Base-by-base conservation (phyloP, 352 stramenopile species). In the Pythium coloratum region DNA sequence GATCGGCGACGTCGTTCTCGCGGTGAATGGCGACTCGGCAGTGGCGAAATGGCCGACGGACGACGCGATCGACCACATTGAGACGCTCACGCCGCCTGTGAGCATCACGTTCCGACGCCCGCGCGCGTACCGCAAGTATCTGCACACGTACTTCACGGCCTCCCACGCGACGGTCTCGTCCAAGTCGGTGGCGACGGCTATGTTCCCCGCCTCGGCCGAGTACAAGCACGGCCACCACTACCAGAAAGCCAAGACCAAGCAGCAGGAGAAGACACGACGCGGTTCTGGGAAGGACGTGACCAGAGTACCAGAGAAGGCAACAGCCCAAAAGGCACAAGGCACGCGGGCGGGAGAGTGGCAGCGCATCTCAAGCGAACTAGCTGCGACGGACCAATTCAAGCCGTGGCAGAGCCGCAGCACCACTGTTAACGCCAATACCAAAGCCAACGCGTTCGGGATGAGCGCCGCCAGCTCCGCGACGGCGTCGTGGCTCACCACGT, bases 1-100 rank as follows among this genome's bases (percentile, higher is more conserved):
- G 53, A 77, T 91, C 18, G 83, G 83, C 7, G 83, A 92, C 50
- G 83, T 92, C 24, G 62, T 92, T 34, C 82, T 90, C 70, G 76
- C 75, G 12, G 77, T 92, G n/a, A 90, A 90, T 56, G 80, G 70
- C 13, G 81, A 86, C 47, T 49, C 70, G 13, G 76, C 73, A 4
- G 72, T 87, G 18, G 72, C 76, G 8, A 71, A 66, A n/a, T 80
- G 85, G 51, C 53, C 74, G 3, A 78, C 78, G 0, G 81, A 90
- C 44, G 83, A 92, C 12, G 67, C 84, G 5, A 86, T 90, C 20
- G 81, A 91, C 47, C 69, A 78, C 55, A 83, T 91, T 50, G 53
- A 50, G 2, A 67, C 76, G 32, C 58, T 89, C 46, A 66, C 72
- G 10, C 59, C 82, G n/a, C 82, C 82, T 2, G 55, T 89, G 16